Conservation (phyloP, 345 rosid genomes). For the Anacardium occidentale region DNA sequence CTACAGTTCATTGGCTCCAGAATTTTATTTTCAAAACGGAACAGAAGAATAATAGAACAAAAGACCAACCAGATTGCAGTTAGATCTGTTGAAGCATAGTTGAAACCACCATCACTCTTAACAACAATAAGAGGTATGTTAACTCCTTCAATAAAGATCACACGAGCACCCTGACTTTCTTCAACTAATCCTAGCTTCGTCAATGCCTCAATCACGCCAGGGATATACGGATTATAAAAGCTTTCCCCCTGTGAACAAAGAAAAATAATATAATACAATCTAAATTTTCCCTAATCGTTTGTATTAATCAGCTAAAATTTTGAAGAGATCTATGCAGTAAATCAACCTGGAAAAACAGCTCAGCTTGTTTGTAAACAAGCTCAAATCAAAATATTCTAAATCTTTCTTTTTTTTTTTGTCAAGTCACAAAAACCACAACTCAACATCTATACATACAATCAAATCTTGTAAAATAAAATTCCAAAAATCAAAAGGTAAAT, state of each 20-base stretch:
- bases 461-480: background rate
- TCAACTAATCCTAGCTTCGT: conserved; percentile 62
- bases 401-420: background rate
- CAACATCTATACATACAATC: background rate
- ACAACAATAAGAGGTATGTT: conserved; percentile 90
- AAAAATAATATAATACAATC: background rate
- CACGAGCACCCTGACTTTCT: conserved; percentile 94
- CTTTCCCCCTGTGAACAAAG: conserved; percentile 80
- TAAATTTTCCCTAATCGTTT: background rate
- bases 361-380: background rate
- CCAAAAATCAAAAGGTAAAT: background rate
- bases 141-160: conserved; percentile 69
- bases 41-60: background rate
- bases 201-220: conserved; percentile 54
- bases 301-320: background rate
- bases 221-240: conserved; percentile 84
- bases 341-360: too few species aligned
- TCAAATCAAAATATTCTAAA: background rate
- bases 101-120: conserved; percentile 95
- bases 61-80: conserved; percentile 82
- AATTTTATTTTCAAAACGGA: background rate
- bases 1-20: background rate
- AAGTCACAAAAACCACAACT: background rate
- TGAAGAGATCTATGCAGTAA: background rate
- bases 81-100: conserved; percentile 93